These are phyloP conservation scores for Barnettozyma siamensis DNA, from an alignment of 805 yeast genomes.

Conservation along the genomic window DNA sequence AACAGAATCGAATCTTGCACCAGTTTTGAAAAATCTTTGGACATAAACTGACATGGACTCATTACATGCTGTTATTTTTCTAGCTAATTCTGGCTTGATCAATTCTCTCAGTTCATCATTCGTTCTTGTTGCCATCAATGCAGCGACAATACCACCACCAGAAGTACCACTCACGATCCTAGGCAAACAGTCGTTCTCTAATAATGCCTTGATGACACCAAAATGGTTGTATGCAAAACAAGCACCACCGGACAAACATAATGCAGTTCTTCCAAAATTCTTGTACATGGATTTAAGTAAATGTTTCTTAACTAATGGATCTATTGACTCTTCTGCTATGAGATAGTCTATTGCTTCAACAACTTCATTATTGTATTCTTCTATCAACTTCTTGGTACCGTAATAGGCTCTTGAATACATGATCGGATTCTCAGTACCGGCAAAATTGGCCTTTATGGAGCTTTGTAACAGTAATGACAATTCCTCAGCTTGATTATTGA, in stretches of 20 bases:
- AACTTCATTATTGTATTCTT: conserved; percentile 48
- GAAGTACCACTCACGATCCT: conserved; percentile 70
- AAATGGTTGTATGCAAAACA: conserved; percentile 73
- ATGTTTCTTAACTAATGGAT: conserved; percentile 37
- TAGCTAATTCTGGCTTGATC: conserved; percentile 52
- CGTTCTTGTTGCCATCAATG: conserved; percentile 63
- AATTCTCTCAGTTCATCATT: conserved; percentile 55
- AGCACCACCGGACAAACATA: conserved; percentile 76
- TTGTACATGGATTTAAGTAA: conserved; percentile 54
- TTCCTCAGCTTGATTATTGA: conserved; percentile 31
- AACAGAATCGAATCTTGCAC: conserved; percentile 71
- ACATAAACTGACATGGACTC: conserved; percentile 57
- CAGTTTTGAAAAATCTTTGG: conserved; percentile 63
- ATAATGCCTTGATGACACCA: conserved; percentile 66
- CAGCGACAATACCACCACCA: conserved; percentile 78
- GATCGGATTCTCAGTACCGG: conserved; percentile 69
- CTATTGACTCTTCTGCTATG: conserved; percentile 31
- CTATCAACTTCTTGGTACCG: conserved; percentile 63
- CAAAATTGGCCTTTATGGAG: conserved; percentile 67
- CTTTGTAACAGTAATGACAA: conserved; percentile 53
- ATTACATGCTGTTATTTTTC: conserved; percentile 63
- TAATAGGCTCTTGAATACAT: conserved; percentile 69
- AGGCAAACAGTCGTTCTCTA: conserved; percentile 64
- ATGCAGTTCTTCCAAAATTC: conserved; percentile 67
- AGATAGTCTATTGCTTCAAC: conserved; percentile 41